phyloP scores from a whole-genome alignment of 2,329 filamentous ascomycete species.

The Zymoseptoria crescenta region DNA sequence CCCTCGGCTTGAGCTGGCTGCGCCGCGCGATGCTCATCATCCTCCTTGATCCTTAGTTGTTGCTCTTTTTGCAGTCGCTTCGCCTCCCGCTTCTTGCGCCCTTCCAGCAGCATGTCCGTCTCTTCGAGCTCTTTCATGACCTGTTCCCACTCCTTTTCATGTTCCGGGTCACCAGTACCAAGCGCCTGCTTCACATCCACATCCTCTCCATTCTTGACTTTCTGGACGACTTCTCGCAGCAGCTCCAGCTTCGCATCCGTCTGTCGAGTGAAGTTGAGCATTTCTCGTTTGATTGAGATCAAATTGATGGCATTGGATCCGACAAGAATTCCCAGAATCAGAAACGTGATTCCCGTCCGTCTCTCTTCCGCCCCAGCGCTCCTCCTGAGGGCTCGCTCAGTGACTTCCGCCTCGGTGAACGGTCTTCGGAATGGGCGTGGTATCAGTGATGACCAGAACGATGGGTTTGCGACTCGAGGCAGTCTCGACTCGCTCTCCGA shows the following conservation, averaged over 20 bases:
- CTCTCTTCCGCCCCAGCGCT: constrained; percentile 29
- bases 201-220: constrained; percentile 61
- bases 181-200: constrained; percentile 79
- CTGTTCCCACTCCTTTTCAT: constrained; percentile 83
- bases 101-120: constrained; percentile 27
- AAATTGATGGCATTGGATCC: constrained; percentile 95
- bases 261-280: constrained; percentile 61
- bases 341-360: constrained; percentile 58
- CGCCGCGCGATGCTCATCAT: constrained; percentile 3
- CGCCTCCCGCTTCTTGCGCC: constrained; percentile 22
- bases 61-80: constrained; percentile 20
- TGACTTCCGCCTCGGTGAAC: constrained; percentile 12
- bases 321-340: constrained; percentile 64
- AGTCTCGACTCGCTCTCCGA: constrained; percentile 14
- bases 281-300: constrained; percentile 71
- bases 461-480: constrained; percentile 28
- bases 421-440: constrained; percentile 27
- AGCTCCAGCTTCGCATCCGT: constrained; percentile 72
- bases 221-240: constrained; percentile 66
- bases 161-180: constrained; percentile 66
- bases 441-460: constrained; percentile 31
- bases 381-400: constrained; percentile 10
- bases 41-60: constrained; percentile 13
- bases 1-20: not conserved
- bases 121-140: constrained; percentile 45